Evolutionary conservation across 2,329 filamentous ascomycete genomes (phyloP).

Genomic region (Hawksworthiomyces lignivorus): DNA sequence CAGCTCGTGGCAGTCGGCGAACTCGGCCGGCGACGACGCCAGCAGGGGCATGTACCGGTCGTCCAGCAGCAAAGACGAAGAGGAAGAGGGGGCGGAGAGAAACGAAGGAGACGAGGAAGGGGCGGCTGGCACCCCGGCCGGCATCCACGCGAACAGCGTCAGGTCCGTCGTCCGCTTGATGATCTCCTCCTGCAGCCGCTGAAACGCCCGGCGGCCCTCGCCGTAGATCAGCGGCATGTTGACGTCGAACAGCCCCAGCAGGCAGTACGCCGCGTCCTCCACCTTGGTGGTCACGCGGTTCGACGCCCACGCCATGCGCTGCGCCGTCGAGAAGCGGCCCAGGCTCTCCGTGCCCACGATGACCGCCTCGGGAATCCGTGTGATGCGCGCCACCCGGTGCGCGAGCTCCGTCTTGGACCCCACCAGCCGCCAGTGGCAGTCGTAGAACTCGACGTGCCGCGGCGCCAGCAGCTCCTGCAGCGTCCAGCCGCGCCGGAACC

Average conservation of each 20-base stretch:
- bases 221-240: conserved; percentile 17
- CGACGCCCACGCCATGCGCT: conserved; percentile 16
- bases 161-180: conserved; percentile 7
- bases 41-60: conserved; percentile 6
- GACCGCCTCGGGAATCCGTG: conserved; percentile 6
- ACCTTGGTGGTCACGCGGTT: conserved; percentile 11
- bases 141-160: conserved; percentile 10
- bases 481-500: conserved; percentile 17
- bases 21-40: conserved; percentile 8
- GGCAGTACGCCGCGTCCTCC: conserved; percentile 15
- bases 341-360: conserved; percentile 1
- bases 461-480: conserved; percentile 17
- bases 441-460: conserved; percentile 9
- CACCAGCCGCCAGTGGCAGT: conserved; percentile 7
- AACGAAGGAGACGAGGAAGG: too few relatives aligned
- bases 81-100: too few relatives aligned
- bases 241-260: conserved; percentile 16
- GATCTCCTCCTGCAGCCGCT: conserved; percentile 15
- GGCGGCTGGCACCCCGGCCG: not conserved
- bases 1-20: conserved; percentile 2
- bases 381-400: conserved; percentile 4
- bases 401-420: conserved; percentile 9
- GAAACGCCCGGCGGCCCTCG: conserved; percentile 14
- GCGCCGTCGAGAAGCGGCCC: conserved; percentile 3
- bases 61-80: not conserved